Conservation (phyloP, 106 monocot species). For the Platanthera guangdongensis region DNA sequence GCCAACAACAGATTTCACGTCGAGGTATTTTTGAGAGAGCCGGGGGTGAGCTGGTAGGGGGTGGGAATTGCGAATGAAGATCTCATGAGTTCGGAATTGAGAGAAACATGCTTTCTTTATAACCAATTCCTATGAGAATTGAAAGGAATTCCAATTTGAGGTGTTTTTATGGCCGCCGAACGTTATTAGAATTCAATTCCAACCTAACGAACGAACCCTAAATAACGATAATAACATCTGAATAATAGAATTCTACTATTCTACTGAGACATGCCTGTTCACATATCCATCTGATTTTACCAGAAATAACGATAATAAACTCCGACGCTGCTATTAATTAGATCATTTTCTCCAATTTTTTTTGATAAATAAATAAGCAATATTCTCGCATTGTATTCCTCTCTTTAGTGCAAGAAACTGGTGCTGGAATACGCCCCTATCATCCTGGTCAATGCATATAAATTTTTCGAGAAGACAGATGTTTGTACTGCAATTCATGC, state of each 20-base stretch:
- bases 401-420: conserved; percentile 54
- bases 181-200: too few species aligned
- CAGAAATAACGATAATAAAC: not conserved
- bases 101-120: too few species aligned
- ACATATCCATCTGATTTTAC: not conserved
- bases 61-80: too few species aligned
- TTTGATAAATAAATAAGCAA: too few species aligned
- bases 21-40: too few species aligned
- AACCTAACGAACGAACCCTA: too few species aligned
- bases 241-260: not conserved
- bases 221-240: not conserved
- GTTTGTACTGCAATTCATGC: conserved; percentile 38
- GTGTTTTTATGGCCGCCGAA: too few species aligned
- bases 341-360: not conserved
- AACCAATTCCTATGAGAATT: too few species aligned
- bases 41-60: too few species aligned
- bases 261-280: not conserved
- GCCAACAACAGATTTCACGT: too few species aligned
- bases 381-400: not conserved
- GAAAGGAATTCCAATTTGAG: too few species aligned
- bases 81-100: too few species aligned
- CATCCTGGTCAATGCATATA: conserved; percentile 30
- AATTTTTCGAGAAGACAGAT: conserved; percentile 48
- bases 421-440: conserved; percentile 44
- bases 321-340: not conserved